Conservation (phyloP, 2,329 filamentous ascomycete genomes). For the Aspergillus novofumigatus region DNA sequence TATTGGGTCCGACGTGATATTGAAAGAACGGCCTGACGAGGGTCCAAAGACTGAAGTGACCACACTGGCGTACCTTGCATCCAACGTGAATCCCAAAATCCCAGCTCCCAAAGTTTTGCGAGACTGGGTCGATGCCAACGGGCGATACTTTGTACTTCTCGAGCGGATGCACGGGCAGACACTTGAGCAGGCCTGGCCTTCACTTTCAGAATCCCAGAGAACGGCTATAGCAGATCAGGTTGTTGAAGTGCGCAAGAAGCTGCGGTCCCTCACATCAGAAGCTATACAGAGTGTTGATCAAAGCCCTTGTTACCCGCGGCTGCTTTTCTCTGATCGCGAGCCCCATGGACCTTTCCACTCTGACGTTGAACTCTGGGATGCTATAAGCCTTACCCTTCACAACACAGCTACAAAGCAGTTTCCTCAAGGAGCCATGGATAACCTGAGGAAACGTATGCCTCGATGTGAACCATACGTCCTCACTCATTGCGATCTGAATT, state of each 20-base stretch:
- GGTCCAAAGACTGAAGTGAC: conserved; percentile 9
- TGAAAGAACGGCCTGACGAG: conserved; percentile 19
- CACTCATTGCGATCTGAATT: conserved; percentile 23
- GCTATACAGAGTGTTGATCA: conserved; percentile 13
- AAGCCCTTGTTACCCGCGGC: conserved; percentile 11
- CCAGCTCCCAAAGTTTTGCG: conserved; percentile 12
- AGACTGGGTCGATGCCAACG: conserved; percentile 16
- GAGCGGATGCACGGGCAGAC: conserved; percentile 14
- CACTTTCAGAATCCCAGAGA: conserved; percentile 11
- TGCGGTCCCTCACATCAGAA: conserved; percentile 9
- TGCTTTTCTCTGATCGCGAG: conserved; percentile 12
- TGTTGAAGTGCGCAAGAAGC: conserved; percentile 9
- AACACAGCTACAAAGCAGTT: not conserved
- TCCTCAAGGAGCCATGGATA: conserved; percentile 12
- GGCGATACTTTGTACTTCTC: conserved; percentile 13
- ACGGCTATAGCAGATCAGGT: conserved; percentile 15
- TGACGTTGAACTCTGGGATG: conserved; percentile 14
- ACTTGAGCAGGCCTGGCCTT: conserved; percentile 15
- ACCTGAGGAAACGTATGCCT: conserved; percentile 16
- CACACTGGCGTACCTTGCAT: conserved; percentile 6
- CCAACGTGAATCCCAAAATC: conserved; percentile 5
- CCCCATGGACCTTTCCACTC: conserved; percentile 15
- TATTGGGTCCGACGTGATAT: conserved; percentile 17
- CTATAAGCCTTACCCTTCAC: conserved; percentile 6
- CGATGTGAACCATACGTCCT: conserved; percentile 22